phyloP scores from a whole-genome alignment of 768 basidiomycete genomes.

The Auriculariales sp. region DNA sequence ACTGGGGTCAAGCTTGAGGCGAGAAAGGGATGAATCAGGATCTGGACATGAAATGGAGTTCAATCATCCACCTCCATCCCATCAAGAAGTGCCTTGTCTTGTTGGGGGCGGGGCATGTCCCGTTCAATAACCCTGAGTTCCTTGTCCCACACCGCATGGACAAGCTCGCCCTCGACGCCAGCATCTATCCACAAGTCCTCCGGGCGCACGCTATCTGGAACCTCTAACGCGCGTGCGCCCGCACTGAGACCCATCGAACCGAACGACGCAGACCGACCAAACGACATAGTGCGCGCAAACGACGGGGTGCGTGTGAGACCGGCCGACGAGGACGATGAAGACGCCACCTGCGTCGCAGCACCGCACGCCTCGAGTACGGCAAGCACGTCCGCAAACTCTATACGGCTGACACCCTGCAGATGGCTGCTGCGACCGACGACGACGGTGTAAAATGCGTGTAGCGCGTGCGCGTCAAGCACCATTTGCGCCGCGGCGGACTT shows the following conservation, averaged over 20 bases:
- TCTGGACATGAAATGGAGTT: too few species aligned
- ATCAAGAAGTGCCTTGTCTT: background rate
- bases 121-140: background rate
- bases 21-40: too few species aligned
- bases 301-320: too few species aligned
- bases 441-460: constrained; percentile 49
- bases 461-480: constrained; percentile 42
- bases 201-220: background rate
- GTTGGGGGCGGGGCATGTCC: background rate
- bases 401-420: constrained; percentile 54
- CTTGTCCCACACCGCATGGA: background rate
- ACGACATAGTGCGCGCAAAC: too few species aligned
- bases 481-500: constrained; percentile 13
- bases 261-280: too few species aligned
- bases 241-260: too few species aligned
- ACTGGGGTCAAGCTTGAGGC: too few species aligned
- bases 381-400: constrained; percentile 61
- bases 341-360: too few species aligned
- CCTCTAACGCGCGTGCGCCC: background rate
- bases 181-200: background rate
- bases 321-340: too few species aligned
- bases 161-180: background rate
- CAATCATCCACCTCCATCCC: background rate
- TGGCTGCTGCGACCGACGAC: constrained; percentile 39
- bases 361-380: constrained; percentile 64